Conservation (phyloP, 176 grass and related monocot genomes). For the Saccharum officinarum region DNA sequence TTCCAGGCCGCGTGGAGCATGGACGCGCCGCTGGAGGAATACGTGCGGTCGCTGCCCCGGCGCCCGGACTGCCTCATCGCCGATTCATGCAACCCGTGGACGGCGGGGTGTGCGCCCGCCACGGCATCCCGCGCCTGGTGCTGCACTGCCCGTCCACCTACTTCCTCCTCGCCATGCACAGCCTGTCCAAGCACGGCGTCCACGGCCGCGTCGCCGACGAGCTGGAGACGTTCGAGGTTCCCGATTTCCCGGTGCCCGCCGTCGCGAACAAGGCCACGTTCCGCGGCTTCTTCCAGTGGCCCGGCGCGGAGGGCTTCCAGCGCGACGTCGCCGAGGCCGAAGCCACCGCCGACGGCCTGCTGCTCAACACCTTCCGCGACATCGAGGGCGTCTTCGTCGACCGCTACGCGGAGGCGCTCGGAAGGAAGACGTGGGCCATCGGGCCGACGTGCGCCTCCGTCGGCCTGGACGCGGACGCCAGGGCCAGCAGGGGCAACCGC, state of each 20-base stretch:
- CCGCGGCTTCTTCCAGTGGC: slow-evolving; percentile 39
- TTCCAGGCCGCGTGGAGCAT: slow-evolving; percentile 22
- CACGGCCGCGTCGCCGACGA: slow-evolving; percentile 26
- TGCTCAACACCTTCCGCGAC: slow-evolving; percentile 57
- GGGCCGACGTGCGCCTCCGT: slow-evolving; percentile 41
- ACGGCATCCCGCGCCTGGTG: slow-evolving; percentile 30
- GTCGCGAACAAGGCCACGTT: slow-evolving; percentile 26
- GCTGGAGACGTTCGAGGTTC: slow-evolving; percentile 38
- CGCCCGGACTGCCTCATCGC: slow-evolving; percentile 38
- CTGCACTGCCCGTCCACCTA: slow-evolving; percentile 42
- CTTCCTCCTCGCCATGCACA: slow-evolving; percentile 35
- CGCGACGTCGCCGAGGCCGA: slow-evolving; percentile 26
- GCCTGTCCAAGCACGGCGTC: slow-evolving; percentile 16
- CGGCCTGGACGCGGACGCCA: background rate
- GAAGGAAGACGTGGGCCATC: slow-evolving; percentile 45
- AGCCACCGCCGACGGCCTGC: slow-evolving; percentile 45
- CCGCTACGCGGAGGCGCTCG: slow-evolving; percentile 35
- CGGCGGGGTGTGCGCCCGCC: background rate
- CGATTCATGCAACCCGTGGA: slow-evolving; percentile 40
- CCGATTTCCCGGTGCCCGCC: slow-evolving; percentile 36
- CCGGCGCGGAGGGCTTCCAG: slow-evolving; percentile 2
- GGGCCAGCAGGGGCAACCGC: slow-evolving; percentile 34
- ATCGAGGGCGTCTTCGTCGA: slow-evolving; percentile 44
- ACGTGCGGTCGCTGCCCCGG: slow-evolving; percentile 14
- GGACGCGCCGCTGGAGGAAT: slow-evolving; percentile 37